Percentiles rank a stretch among this genome's conserved stretches.
Evolutionary conservation across 1,284 basidiomycete species (phyloP).

Genomic region (Kalmanozyma brasiliensis): DNA sequence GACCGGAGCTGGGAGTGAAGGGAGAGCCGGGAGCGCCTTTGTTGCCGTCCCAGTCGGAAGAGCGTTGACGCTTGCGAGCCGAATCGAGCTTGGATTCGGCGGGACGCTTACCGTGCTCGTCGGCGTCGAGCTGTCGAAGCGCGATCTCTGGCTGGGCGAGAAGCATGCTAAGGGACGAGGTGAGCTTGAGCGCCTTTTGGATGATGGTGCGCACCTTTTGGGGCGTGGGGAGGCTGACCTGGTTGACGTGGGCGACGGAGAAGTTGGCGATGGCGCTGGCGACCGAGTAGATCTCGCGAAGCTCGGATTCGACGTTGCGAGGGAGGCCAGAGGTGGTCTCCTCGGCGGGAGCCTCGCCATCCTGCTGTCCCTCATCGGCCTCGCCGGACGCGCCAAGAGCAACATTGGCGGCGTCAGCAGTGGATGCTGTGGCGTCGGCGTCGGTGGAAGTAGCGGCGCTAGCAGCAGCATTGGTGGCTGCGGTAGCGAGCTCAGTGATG

Average conservation of each 20-base stretch:
- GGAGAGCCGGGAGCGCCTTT: slow-evolving; percentile 4
- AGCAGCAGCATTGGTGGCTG: slow-evolving; percentile 43
- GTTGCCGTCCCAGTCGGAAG: slow-evolving; percentile 41
- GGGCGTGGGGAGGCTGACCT: slow-evolving; percentile 31
- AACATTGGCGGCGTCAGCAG: slow-evolving; percentile 1
- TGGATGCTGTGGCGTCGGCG: neutral
- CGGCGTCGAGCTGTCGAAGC: slow-evolving; percentile 39
- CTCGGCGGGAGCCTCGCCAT: slow-evolving; percentile 12
- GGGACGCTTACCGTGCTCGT: slow-evolving; percentile 38
- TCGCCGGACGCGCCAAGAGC: slow-evolving; percentile 3
- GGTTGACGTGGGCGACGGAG: slow-evolving; percentile 47
- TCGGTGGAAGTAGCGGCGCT: slow-evolving; percentile 2
- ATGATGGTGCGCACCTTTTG: slow-evolving; percentile 50
- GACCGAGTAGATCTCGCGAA: slow-evolving; percentile 52
- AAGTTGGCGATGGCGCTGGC: slow-evolving; percentile 54
- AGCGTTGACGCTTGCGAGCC: slow-evolving; percentile 47
- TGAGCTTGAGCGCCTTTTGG: slow-evolving; percentile 53
- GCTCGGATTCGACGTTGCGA: slow-evolving; percentile 31
- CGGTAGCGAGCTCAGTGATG: slow-evolving; percentile 41
- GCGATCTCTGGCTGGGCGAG: slow-evolving; percentile 49
- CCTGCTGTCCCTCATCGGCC: slow-evolving; percentile 7
- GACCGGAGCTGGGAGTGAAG: slow-evolving; percentile 20
- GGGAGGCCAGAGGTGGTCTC: slow-evolving; percentile 31
- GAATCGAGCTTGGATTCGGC: slow-evolving; percentile 46
- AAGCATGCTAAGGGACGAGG: slow-evolving; percentile 52